Evolutionary conservation across 2,329 filamentous ascomycete genomes (phyloP).

Genomic region (Penicillium aurantiogriseum): DNA sequence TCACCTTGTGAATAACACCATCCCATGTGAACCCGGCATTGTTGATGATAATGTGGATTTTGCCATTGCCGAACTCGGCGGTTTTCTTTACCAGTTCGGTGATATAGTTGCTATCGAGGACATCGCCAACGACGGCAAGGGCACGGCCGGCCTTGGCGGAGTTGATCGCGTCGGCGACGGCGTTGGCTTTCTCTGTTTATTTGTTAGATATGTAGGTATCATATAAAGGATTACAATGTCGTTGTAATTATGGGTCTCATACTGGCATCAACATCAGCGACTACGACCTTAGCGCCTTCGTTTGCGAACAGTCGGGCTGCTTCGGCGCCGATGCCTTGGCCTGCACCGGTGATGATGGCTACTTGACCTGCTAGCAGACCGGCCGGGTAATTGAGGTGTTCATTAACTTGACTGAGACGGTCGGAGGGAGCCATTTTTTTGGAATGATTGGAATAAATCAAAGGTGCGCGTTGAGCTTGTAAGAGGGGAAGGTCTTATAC

Average conservation of each 20-base stretch:
- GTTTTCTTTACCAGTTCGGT: conserved; percentile 69
- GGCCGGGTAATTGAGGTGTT: conserved; percentile 77
- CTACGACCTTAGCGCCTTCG: conserved; percentile 79
- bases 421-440: conserved; percentile 48
- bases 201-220: not conserved
- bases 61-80: conserved; percentile 77
- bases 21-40: conserved; percentile 94
- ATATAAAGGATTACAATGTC: no score
- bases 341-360: conserved; percentile 83
- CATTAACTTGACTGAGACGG: conserved; percentile 68
- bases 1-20: conserved; percentile 79
- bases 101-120: conserved; percentile 70
- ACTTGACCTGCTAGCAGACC: conserved; percentile 77
- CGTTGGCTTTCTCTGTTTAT: conserved; percentile 63
- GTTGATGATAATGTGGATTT: conserved; percentile 89
- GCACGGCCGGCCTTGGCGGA: conserved; percentile 61
- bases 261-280: conserved; percentile 79
- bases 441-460: not conserved
- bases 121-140: conserved; percentile 72
- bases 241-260: conserved; percentile 22
- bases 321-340: conserved; percentile 86
- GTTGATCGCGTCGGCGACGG: conserved; percentile 70
- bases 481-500: conserved; percentile 2
- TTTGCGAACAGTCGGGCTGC: conserved; percentile 78
- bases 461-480: not conserved